These are phyloP conservation scores for Macrophomina phaseolina DNA, from an alignment of 2,329 filamentous ascomycete species.

Conservation along the genomic window DNA sequence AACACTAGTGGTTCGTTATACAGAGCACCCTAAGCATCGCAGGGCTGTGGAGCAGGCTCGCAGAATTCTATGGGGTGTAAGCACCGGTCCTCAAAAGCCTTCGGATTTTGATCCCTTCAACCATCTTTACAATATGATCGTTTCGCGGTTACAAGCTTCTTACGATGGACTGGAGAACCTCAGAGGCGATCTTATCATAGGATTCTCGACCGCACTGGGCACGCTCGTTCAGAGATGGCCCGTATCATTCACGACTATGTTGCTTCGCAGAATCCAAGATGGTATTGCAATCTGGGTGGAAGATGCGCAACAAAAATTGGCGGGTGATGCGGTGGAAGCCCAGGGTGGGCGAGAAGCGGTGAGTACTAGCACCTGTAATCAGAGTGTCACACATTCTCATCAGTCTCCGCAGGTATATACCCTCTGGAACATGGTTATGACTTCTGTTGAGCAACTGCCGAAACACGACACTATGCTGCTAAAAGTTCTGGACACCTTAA, in stretches of 20 bases:
- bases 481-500: constrained; percentile 57
- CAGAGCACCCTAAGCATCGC: constrained; percentile 56
- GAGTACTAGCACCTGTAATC: constrained; percentile 43
- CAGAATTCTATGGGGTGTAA: constrained; percentile 69
- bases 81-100: constrained; percentile 41
- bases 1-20: constrained; percentile 39
- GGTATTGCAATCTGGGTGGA: constrained; percentile 69
- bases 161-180: constrained; percentile 57
- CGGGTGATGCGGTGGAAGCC: constrained; percentile 28
- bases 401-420: constrained; percentile 39
- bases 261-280: constrained; percentile 66
- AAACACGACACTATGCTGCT: constrained; percentile 63
- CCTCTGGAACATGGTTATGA: constrained; percentile 55
- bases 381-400: constrained; percentile 14
- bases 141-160: constrained; percentile 57
- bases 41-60: constrained; percentile 64
- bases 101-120: constrained; percentile 65
- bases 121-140: constrained; percentile 67
- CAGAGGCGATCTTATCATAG: constrained; percentile 47
- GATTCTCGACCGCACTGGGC: constrained; percentile 61
- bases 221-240: constrained; percentile 47
- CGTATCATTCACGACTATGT: constrained; percentile 57
- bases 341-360: constrained; percentile 57
- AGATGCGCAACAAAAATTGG: constrained; percentile 53
- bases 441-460: constrained; percentile 61